These are phyloP conservation scores for Lasiodiplodia theobromae DNA, from an alignment of 2,329 filamentous ascomycete species.

Conservation along the genomic window DNA sequence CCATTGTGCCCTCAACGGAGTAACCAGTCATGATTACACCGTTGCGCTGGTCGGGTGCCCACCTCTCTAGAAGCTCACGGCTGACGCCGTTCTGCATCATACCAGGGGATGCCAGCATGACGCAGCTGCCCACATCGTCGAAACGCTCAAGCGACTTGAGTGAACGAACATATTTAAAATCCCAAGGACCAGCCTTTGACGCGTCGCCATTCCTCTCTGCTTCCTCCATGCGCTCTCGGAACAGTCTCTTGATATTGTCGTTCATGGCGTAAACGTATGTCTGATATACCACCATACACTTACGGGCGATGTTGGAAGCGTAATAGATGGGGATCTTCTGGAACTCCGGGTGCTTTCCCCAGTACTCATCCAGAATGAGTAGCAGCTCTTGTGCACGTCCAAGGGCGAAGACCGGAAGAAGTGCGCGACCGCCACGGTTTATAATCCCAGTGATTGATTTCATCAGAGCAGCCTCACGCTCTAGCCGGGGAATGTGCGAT, in stretches of 20 bases:
- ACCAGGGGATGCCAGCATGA: conserved; percentile 97
- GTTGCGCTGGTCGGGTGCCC: conserved; percentile 95
- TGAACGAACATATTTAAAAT: conserved; percentile 92
- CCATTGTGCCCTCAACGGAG: conserved; percentile 98
- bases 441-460: conserved; percentile 91
- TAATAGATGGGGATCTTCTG: conserved; percentile 97
- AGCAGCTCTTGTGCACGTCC: conserved; percentile 93
- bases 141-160: conserved; percentile 94
- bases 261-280: conserved; percentile 99
- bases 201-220: conserved; percentile 80
- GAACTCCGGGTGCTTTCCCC: conserved; percentile 85
- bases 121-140: conserved; percentile 92
- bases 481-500: conserved; percentile 86
- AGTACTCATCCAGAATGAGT: conserved; percentile 95
- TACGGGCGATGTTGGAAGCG: conserved; percentile 89
- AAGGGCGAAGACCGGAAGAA: conserved; percentile 95
- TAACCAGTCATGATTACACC: conserved; percentile 99
- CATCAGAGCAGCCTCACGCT: conserved; percentile 93
- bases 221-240: conserved; percentile 89
- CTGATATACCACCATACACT: conserved; percentile 99
- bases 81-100: conserved; percentile 98
- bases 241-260: conserved; percentile 97
- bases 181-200: conserved; percentile 86
- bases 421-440: conserved; percentile 87
- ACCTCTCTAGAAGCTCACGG: conserved; percentile 88